phyloP scores from a whole-genome alignment of 768 basidiomycete genomes.

The Paxillus ammoniavirescens region DNA sequence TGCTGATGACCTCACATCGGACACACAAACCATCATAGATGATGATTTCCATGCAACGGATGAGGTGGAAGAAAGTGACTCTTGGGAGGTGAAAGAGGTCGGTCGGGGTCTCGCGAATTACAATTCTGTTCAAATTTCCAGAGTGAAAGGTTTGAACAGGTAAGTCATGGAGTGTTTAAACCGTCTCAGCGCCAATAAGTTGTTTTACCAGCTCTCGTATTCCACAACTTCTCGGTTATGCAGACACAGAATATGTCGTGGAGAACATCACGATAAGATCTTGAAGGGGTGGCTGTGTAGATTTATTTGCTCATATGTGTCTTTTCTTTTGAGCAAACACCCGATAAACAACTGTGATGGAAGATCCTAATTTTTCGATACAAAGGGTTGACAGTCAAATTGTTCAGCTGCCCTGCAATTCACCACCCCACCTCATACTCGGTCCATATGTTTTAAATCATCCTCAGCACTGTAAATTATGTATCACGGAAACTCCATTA shows the following conservation, averaged over 20 bases:
- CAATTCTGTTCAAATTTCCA: constrained; percentile 87
- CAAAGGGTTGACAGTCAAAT: no score
- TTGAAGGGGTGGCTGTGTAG: constrained; percentile 44
- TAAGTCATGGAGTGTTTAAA: constrained; percentile 34
- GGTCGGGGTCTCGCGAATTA: constrained; percentile 95
- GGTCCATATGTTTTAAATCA: constrained; percentile 5
- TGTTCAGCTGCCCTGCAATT: no score
- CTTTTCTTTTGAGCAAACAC: constrained; percentile 7
- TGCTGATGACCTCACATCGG: constrained; percentile 24
- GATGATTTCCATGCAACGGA: constrained; percentile 29
- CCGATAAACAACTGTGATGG: neutral
- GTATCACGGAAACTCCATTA: constrained; percentile 81
- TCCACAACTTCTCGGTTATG: constrained; percentile 81
- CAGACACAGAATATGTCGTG: constrained; percentile 95
- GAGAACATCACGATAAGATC: constrained; percentile 85
- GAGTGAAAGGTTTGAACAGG: constrained; percentile 92
- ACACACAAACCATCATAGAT: constrained; percentile 26
- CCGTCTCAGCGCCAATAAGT: constrained; percentile 5
- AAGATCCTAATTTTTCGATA: constrained; percentile 2
- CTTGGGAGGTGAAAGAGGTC: constrained; percentile 82
- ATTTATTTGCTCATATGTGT: constrained; percentile 31
- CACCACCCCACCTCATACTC: no score
- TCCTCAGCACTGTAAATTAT: constrained; percentile 44
- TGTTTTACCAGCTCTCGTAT: constrained; percentile 65
- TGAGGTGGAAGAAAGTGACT: constrained; percentile 41